Evolutionary conservation across 768 basidiomycete species (phyloP).

Genomic region (Tylopilus subfusipes): DNA sequence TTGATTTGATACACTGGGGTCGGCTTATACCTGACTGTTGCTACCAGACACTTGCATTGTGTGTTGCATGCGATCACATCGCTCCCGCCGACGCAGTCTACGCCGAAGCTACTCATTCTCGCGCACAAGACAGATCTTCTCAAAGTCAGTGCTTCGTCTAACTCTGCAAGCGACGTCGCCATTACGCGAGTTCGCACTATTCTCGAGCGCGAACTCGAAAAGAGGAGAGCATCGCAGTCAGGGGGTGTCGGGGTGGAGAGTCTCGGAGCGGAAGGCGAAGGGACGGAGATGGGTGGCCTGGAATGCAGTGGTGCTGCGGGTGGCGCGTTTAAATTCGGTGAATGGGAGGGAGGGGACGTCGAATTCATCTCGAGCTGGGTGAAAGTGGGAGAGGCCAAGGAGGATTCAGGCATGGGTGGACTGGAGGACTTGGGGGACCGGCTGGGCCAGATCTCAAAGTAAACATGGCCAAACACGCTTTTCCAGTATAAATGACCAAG

Average conservation of each 20-base stretch:
- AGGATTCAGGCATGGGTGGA: constrained; percentile 34
- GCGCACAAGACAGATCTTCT: constrained; percentile 78
- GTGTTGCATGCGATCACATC: constrained; percentile 68
- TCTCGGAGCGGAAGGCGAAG: constrained; percentile 65
- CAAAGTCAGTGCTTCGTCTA: constrained; percentile 40
- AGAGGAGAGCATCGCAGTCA: constrained; percentile 59
- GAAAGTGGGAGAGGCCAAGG: constrained; percentile 29
- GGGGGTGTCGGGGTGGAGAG: constrained; percentile 70
- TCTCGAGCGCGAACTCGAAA: constrained; percentile 82
- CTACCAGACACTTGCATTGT: constrained; percentile 64
- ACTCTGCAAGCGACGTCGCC: constrained; percentile 45
- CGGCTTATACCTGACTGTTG: neutral
- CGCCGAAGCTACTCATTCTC: constrained; percentile 61
- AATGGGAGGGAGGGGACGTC: constrained; percentile 86
- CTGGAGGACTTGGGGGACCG: constrained; percentile 45
- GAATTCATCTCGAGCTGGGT: constrained; percentile 61
- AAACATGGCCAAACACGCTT: constrained; percentile 30
- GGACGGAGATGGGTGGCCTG: constrained; percentile 66
- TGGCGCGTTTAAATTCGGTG: constrained; percentile 64
- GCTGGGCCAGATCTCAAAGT: constrained; percentile 37
- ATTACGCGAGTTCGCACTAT: constrained; percentile 70
- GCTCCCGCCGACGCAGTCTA: constrained; percentile 63
- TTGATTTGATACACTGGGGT: neutral
- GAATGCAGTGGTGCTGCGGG: constrained; percentile 58
- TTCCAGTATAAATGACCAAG: constrained; percentile 12